phyloP scores from a whole-genome alignment of 2,329 filamentous ascomycete species.

The Fusarium udum region DNA sequence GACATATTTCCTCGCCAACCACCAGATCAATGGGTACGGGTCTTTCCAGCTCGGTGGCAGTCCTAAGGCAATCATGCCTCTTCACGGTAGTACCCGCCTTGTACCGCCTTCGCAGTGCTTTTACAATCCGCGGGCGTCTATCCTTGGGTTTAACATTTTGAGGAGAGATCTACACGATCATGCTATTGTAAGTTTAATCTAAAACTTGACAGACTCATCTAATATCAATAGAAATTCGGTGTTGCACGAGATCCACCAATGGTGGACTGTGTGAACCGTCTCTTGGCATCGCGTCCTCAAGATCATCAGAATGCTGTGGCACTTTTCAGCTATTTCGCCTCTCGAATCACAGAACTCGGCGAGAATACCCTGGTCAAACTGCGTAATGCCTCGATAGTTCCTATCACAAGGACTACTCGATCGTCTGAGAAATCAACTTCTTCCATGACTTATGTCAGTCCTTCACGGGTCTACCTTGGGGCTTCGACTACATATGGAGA shows the following conservation, averaged over 20 bases:
- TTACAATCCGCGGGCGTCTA: slow-evolving; percentile 77
- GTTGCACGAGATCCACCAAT: slow-evolving; percentile 86
- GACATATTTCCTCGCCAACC: slow-evolving; percentile 83
- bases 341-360: slow-evolving; percentile 77
- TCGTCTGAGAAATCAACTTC: slow-evolving; percentile 53
- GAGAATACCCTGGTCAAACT: slow-evolving; percentile 68
- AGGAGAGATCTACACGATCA: slow-evolving; percentile 80
- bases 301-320: slow-evolving; percentile 72
- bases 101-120: slow-evolving; percentile 82
- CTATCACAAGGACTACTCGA: slow-evolving; percentile 59
- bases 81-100: slow-evolving; percentile 74
- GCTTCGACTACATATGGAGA: slow-evolving; percentile 76
- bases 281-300: slow-evolving; percentile 77
- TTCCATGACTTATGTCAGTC: slow-evolving; percentile 60
- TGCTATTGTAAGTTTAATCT: slow-evolving; percentile 62
- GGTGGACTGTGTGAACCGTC: slow-evolving; percentile 75
- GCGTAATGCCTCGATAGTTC: slow-evolving; percentile 75
- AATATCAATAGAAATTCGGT: slow-evolving; percentile 72
- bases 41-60: slow-evolving; percentile 67
- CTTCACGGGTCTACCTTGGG: slow-evolving; percentile 83
- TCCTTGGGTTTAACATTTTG: slow-evolving; percentile 85
- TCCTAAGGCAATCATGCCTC: slow-evolving; percentile 72
- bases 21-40: slow-evolving; percentile 80
- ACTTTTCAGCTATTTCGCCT: slow-evolving; percentile 85
- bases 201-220: slow-evolving; percentile 1